Evolutionary conservation across 345 rosid genomes (phyloP), one percentile per base, ranked within the genome.

Genomic region (Syzygium oleosum): DNA sequence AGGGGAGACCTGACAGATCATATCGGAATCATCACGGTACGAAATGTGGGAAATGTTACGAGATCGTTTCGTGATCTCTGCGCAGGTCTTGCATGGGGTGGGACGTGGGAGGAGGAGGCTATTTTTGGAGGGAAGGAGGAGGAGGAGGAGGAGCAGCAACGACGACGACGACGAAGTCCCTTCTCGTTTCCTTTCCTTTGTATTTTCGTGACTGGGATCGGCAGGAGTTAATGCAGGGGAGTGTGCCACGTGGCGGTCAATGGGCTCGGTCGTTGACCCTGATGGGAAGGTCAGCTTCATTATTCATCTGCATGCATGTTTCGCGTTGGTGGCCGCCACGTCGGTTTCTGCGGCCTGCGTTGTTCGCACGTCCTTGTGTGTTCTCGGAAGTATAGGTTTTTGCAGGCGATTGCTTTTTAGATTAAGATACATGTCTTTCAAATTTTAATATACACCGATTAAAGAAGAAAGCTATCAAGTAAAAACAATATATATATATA

Each of bases 251-350:
- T 73, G 87, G 87, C 19, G 51, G 78, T 31, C 56, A 14, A 17
- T 86, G 46, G 56, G 38, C 22, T 68, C 53, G 87, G 53, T n/a
- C 87, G 49, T 46, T 86, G 88, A 86, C 86, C 91, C 78, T 46
- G 55, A 29, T 52, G n/a, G 27, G 22, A 85, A 85, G 9, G 79
- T 34, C 84, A 25, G n/a, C 15, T 52, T 53, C 46, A 6, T 43
- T 7, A 6, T 43, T 43, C 46, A 43, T 43, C 46, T 43, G 46
- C 46, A 43, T 13, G 65, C 56, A 31, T 90, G 88, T 87, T 87
- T 52, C 25, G 59, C 51, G 80, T 19, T 79, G 43, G 55, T 84
- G 41, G 59, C 46, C 38, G 13, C 85, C 59, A 84, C 85, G 58
- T n/a, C 38, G 15, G 38, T 52, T 51, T 17, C 61, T 2, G 59